Base-by-base conservation (phyloP, 2,329 filamentous ascomycete genomes). In the Fusarium nodosum region DNA sequence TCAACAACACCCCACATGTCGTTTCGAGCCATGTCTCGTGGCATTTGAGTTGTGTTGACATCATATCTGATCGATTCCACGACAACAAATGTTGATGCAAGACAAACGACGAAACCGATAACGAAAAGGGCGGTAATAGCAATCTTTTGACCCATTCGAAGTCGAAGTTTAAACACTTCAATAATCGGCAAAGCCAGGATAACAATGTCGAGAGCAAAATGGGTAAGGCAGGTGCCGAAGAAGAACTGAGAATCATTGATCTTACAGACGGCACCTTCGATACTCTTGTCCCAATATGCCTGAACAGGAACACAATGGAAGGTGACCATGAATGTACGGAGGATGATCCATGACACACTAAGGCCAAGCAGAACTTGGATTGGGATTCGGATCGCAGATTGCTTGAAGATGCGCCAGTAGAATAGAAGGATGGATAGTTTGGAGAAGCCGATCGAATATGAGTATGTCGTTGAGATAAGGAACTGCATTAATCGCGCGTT, bases 271-370 rank as follows among this genome's bases (percentile, higher is more conserved):
- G 70, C 73, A n/a, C 72, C 67, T 11, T 61, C 38, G 5, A 80
- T 74, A 0, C 64, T 58, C 16, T 74, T 69, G 15, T 77, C 73
- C 79, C 78, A 81, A 38, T 77, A 79, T 2, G 72, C 73, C 6
- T 77, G 74, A 2, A 80, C 68, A 0, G 79, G 79, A 12, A 77
- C 38, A 45, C 79, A 80, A 24, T 76, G 76, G 24, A 80, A 80
- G 5, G 76, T 75, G 1, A 74, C 72, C 50, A 80, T 70, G 34
- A 80, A 77, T 0, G 75, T 78, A 3, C 76, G 64, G 3, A 78
- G 57, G 8, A 74, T 66, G 15, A 78, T 62, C 77, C 77, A 78
- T 10, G 72, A 56, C 10, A 56, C 31, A 3, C 70, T 73, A 5
- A 68, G 51, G 2, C n/a, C 66, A 1, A 76, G 61, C 39, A 79